Percentiles rank a stretch among this genome's conserved stretches.
These are phyloP conservation scores for Suillus subaureus DNA, from an alignment of 768 basidiomycete genomes.

Conservation along the genomic window DNA sequence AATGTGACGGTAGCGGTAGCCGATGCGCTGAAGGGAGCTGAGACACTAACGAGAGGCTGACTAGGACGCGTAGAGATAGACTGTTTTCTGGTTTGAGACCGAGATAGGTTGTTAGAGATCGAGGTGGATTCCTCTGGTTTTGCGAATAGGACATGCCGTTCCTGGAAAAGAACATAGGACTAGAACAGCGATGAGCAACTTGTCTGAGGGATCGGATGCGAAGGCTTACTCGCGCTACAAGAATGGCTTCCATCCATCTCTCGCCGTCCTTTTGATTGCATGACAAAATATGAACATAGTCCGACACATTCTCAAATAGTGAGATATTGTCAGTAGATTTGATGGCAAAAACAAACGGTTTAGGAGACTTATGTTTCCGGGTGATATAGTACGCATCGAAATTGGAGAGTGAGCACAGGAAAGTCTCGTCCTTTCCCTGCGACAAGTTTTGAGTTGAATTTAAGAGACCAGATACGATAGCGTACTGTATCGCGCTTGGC, in stretches of 20 bases:
- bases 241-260: slow-evolving; percentile 77
- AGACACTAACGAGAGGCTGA: slow-evolving; percentile 53
- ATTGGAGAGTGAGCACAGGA: slow-evolving; percentile 83
- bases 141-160: slow-evolving; percentile 60
- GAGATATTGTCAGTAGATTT: slow-evolving; percentile 88
- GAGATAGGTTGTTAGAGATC: slow-evolving; percentile 37
- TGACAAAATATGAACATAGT: slow-evolving; percentile 87
- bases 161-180: slow-evolving; percentile 86
- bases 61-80: slow-evolving; percentile 35
- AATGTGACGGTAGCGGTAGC: slow-evolving; percentile 48
- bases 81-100: slow-evolving; percentile 40
- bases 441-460: neutral
- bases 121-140: slow-evolving; percentile 24
- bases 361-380: slow-evolving; percentile 78
- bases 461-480: slow-evolving; percentile 14
- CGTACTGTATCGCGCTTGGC: slow-evolving; percentile 88
- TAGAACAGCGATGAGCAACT: slow-evolving; percentile 31
- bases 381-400: slow-evolving; percentile 88
- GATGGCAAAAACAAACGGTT: slow-evolving; percentile 81
- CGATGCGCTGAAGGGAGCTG: slow-evolving; percentile 40
- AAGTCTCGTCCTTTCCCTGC: slow-evolving; percentile 82
- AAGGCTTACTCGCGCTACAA: slow-evolving; percentile 74
- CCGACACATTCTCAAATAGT: slow-evolving; percentile 83
- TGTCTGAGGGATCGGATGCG: slow-evolving; percentile 5
- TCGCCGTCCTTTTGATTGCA: slow-evolving; percentile 74